Percentiles rank a stretch among this genome's conserved stretches.
Evolutionary conservation across 2,329 filamentous ascomycete species (phyloP).

Genomic region (Fusarium illudens): DNA sequence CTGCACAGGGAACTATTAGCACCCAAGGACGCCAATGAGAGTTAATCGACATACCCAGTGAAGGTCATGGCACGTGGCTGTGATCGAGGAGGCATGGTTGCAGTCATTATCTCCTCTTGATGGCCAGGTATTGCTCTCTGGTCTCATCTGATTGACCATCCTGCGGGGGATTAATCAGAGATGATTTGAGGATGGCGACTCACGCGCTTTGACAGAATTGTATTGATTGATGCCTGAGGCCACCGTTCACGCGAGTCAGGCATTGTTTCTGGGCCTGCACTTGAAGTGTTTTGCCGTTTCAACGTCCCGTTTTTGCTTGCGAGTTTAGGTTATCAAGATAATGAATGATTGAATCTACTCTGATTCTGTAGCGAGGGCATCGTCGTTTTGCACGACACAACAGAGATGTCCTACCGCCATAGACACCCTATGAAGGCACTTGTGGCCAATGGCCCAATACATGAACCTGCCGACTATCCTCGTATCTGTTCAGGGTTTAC

Average conservation of each 20-base stretch:
- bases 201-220: not conserved
- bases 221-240: not conserved
- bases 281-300: too few relatives aligned
- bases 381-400: not conserved
- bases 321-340: too few relatives aligned
- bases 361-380: not conserved
- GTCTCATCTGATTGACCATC: not conserved
- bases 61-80: not conserved
- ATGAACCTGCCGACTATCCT: not conserved
- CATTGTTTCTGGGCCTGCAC: not conserved
- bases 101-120: not conserved
- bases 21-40: not conserved
- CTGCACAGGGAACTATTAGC: not conserved
- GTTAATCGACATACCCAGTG: not conserved
- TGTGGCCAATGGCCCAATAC: not conserved
- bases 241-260: not conserved
- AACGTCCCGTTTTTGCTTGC: too few relatives aligned
- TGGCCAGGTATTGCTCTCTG: not conserved
- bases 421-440: not conserved
- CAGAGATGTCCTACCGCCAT: not conserved
- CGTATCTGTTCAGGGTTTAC: not conserved
- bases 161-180: not conserved
- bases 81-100: not conserved
- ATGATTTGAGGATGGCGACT: not conserved
- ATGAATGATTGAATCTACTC: too few relatives aligned